Evolutionary conservation across 768 basidiomycete species (phyloP).

Genomic region (Pisolithus orientalis): DNA sequence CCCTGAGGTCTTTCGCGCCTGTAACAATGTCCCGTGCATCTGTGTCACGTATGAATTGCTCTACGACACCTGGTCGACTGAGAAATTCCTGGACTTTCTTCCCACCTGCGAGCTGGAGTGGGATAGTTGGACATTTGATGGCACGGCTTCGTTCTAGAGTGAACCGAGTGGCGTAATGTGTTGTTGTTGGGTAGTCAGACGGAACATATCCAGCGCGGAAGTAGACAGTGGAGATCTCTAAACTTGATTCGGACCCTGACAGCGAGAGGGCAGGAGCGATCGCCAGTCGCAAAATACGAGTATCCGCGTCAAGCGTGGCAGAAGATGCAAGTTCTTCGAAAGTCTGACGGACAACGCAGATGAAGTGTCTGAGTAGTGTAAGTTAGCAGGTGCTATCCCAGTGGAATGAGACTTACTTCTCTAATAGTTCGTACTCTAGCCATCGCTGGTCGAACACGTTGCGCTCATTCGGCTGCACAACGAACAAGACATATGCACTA

Average conservation of each 20-base stretch:
- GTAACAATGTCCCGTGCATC: constrained; percentile 19
- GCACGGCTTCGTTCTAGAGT: constrained; percentile 75
- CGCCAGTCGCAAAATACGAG: constrained; percentile 37
- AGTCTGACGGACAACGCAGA: constrained; percentile 70
- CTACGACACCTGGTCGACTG: constrained; percentile 64
- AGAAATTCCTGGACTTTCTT: constrained; percentile 95
- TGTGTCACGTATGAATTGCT: constrained; percentile 51
- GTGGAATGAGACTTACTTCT: constrained; percentile 45
- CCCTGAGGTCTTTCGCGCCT: constrained; percentile 45
- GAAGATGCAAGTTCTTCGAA: constrained; percentile 58
- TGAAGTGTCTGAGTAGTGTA: constrained; percentile 49
- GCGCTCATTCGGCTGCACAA: constrained; percentile 83
- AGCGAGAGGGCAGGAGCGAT: constrained; percentile 9
- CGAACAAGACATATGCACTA: constrained; percentile 68
- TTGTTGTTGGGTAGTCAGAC: constrained; percentile 61
- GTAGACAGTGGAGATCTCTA: constrained; percentile 86
- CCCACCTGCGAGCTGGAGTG: constrained; percentile 89
- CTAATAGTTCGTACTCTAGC: constrained; percentile 81
- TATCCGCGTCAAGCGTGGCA: constrained; percentile 47
- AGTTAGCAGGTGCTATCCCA: background rate
- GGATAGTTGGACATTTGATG: constrained; percentile 89
- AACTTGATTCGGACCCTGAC: constrained; percentile 10
- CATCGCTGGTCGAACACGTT: constrained; percentile 93
- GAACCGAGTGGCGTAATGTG: constrained; percentile 68
- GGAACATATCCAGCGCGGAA: constrained; percentile 89